Conservation (phyloP, 345 rosid genomes). For the Gossypium thurberi region DNA sequence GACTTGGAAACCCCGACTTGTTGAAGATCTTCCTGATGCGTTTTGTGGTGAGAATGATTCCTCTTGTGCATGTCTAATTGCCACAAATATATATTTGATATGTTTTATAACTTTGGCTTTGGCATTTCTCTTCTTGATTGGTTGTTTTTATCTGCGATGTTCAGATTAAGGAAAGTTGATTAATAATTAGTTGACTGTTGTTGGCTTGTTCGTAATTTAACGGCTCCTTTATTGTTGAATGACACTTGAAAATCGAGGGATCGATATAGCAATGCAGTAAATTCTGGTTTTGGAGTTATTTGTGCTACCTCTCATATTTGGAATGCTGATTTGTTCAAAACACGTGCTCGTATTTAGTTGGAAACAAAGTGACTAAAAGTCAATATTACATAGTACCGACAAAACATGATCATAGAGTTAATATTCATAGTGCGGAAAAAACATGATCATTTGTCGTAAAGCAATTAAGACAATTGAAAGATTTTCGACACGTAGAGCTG, state of each 20-base stretch:
- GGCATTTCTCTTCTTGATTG: not conserved
- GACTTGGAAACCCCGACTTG: slow-evolving; percentile 68
- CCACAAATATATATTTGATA: not conserved
- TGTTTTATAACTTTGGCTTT: not conserved
- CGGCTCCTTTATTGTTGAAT: not conserved
- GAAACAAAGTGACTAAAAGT: not conserved
- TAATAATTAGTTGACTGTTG: not conserved
- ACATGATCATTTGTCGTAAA: not conserved
- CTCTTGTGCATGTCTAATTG: not conserved
- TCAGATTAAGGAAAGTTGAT: not conserved
- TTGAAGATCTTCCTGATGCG: slow-evolving; percentile 70
- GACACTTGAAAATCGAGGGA: not conserved
- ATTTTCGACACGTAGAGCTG: not conserved
- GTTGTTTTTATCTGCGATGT: not conserved
- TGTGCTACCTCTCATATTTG: not conserved
- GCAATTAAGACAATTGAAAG: not conserved
- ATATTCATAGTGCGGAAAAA: not conserved
- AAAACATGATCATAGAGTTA: not conserved
- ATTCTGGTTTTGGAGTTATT: not conserved
- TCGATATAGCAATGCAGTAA: not conserved
- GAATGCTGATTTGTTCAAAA: not conserved
- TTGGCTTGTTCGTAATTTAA: not conserved
- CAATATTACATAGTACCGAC: not conserved
- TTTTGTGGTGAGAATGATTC: slow-evolving; percentile 59
- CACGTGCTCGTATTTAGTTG: not conserved